Base-by-base conservation (phyloP, 1,284 basidiomycete species). In the Meira nashicola region DNA sequence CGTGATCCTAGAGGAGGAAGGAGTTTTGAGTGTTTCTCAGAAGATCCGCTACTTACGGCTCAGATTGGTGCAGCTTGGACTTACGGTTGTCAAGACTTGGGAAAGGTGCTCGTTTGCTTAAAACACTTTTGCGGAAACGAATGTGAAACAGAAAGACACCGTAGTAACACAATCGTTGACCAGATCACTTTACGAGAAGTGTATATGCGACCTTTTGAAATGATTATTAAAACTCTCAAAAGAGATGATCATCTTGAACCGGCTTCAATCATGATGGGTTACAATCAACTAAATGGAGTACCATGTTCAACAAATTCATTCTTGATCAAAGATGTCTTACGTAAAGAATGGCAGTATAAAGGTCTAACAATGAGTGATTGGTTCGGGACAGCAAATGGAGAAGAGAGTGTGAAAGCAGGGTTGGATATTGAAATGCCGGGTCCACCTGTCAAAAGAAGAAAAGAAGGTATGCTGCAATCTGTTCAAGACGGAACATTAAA, bases 341-440 rank as follows among this genome's bases (percentile, higher is more conserved):
- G 88, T 78, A 82, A 82, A 19, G 87, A 89, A 72, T 82, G 84
- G 59, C 88, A 86, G 2, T 90, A 89, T 82, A 85, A 86, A 78
- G 89, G 89, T 21, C 87, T 82, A 64, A 80, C 84, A 54, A 81
- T 84, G 79, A 67, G 63, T 25, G 63, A 66, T 48, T 68, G 59
- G 60, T 8, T 33, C 25, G 54, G 47, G 2, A 55, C 54, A 15
- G 44, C 23, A 3, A n/a, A 11, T 9, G 33, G 12, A 37, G 49
- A n/a, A 23, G 49, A 52, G 23, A 23, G 14, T 19, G 17, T 52
- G 33, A 39, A 15, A n/a, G 44, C 47, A 4, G 54, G 47, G 2
- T 10, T 50, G 33, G 54, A 56, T 33, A 23, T 56, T 12, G 54
- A 56, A 46, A 56, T 56, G 54, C 54, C 54, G 19, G 54, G 54